phyloP scores from a whole-genome alignment of 148 eudicot species.

The Silene latifolia region DNA sequence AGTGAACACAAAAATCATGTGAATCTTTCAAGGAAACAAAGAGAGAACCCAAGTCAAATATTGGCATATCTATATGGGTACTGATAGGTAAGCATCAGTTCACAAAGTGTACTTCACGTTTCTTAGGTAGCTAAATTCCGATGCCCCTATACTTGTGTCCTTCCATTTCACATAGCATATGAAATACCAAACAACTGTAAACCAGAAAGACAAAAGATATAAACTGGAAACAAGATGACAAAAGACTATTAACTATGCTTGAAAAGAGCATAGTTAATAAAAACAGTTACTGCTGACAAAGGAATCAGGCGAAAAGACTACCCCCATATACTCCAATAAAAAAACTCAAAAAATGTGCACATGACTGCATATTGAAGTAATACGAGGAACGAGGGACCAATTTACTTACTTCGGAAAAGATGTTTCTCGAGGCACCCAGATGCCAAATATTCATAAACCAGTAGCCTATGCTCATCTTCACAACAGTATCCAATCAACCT shows the following conservation, averaged over 20 bases:
- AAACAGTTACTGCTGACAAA: no score
- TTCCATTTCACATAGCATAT: not conserved
- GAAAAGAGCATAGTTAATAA: no score
- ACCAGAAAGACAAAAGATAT: not conserved
- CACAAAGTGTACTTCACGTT: not conserved
- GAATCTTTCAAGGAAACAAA: not conserved
- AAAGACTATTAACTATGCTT: not conserved
- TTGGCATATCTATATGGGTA: no score
- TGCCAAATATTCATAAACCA: constrained; percentile 87
- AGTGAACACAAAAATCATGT: not conserved
- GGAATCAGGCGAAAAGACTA: no score
- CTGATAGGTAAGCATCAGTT: no score
- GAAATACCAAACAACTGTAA: not conserved
- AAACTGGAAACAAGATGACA: not conserved
- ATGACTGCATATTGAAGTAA: not conserved
- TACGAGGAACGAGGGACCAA: not conserved
- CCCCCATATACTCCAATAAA: no score
- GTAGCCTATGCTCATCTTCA: constrained; percentile 73
- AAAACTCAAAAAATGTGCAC: no score
- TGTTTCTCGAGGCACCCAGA: constrained; percentile 82
- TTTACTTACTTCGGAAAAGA: constrained; percentile 76
- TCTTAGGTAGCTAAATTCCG: not conserved
- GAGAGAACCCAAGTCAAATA: no score
- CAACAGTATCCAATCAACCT: constrained; percentile 84
- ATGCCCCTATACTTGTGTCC: not conserved